These are phyloP conservation scores for Zymoseptoria crescenta DNA, from an alignment of 2,329 filamentous ascomycete species.

Conservation along the genomic window DNA sequence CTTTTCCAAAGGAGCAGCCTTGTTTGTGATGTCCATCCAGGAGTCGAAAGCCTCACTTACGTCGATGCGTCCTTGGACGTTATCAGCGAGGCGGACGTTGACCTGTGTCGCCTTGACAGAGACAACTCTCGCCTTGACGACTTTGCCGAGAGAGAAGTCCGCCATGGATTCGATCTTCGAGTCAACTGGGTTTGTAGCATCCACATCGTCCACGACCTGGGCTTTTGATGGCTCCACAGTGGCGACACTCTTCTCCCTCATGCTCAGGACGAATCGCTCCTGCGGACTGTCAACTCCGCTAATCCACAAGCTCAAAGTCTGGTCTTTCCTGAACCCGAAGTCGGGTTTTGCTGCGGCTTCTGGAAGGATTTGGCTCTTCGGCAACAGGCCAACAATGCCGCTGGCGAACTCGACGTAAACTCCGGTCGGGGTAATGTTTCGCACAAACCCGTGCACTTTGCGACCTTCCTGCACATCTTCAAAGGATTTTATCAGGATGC, in stretches of 20 bases:
- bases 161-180: slow-evolving; percentile 54
- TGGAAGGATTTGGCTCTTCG: slow-evolving; percentile 67
- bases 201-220: slow-evolving; percentile 17
- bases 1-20: slow-evolving; percentile 67
- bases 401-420: slow-evolving; percentile 85
- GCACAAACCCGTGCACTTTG: slow-evolving; percentile 69
- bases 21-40: slow-evolving; percentile 78
- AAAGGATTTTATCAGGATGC: slow-evolving; percentile 63
- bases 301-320: slow-evolving; percentile 67
- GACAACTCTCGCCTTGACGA: slow-evolving; percentile 69
- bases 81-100: slow-evolving; percentile 81
- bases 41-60: slow-evolving; percentile 82
- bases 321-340: slow-evolving; percentile 71
- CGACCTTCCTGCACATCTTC: slow-evolving; percentile 64
- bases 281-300: slow-evolving; percentile 63
- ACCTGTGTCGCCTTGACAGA: slow-evolving; percentile 86
- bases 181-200: slow-evolving; percentile 56
- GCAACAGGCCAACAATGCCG: slow-evolving; percentile 67
- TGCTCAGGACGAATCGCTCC: slow-evolving; percentile 60
- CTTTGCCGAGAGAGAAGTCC: slow-evolving; percentile 65
- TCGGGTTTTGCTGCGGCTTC: slow-evolving; percentile 59
- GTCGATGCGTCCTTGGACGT: slow-evolving; percentile 86
- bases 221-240: slow-evolving; percentile 16
- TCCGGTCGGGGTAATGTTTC: slow-evolving; percentile 72
- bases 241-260: slow-evolving; percentile 43